These are phyloP conservation scores for Wickerhamiella spandovensis DNA, from an alignment of 805 yeast genomes.

Conservation along the genomic window DNA sequence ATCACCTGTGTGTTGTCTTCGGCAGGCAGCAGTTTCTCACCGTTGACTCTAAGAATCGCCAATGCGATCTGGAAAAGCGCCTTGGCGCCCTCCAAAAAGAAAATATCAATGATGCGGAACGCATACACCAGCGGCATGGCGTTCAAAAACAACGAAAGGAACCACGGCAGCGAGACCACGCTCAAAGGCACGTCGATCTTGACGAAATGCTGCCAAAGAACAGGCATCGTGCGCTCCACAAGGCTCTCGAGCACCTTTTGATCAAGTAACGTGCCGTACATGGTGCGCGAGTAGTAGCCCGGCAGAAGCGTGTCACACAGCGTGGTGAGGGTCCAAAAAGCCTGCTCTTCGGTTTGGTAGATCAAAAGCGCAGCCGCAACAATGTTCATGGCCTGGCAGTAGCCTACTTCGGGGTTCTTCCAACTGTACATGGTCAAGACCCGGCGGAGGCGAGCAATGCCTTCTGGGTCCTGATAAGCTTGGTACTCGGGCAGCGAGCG, in stretches of 20 bases:
- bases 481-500: conserved; percentile 92
- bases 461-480: conserved; percentile 79
- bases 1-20: conserved; percentile 91
- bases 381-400: conserved; percentile 98
- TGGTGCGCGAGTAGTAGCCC: conserved; percentile 90
- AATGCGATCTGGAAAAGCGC: conserved; percentile 85
- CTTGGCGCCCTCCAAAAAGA: conserved; percentile 79
- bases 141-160: conserved; percentile 73
- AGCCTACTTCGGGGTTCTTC: conserved; percentile 94
- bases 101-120: conserved; percentile 77
- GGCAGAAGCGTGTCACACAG: conserved; percentile 80
- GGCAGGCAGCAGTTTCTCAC: conserved; percentile 63
- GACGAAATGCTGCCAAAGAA: conserved; percentile 69
- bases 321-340: conserved; percentile 78
- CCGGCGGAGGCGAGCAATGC: conserved; percentile 70
- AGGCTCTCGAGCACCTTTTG: conserved; percentile 87
- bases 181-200: conserved; percentile 79
- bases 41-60: conserved; percentile 80
- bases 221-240: conserved; percentile 81
- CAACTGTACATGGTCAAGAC: conserved; percentile 91
- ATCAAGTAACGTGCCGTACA: conserved; percentile 93
- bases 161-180: conserved; percentile 94
- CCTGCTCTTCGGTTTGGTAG: conserved; percentile 88
- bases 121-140: conserved; percentile 94
- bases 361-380: conserved; percentile 38